These are phyloP conservation scores for Mycena indigotica DNA, from an alignment of 768 basidiomycete species.

Conservation along the genomic window DNA sequence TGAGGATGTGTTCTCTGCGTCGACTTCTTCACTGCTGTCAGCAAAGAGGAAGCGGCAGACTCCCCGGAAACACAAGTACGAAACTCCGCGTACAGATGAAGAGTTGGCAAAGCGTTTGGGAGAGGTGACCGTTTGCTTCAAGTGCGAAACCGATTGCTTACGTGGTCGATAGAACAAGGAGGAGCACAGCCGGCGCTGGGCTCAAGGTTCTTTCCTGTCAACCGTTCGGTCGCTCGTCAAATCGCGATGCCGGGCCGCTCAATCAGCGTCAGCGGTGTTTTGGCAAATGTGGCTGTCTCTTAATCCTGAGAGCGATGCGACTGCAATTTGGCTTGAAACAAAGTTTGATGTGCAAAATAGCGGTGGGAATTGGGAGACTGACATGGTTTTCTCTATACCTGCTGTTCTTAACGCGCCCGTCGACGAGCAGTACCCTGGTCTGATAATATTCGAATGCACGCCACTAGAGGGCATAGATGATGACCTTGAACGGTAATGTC, in stretches of 20 bases:
- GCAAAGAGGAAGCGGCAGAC: constrained; percentile 43
- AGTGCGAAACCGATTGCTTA: constrained; percentile 20
- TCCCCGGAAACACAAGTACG: constrained; percentile 47
- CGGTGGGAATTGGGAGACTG: constrained; percentile 58
- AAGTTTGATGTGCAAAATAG: constrained; percentile 67
- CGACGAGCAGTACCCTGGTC: constrained; percentile 52
- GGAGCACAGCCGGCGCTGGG: constrained; percentile 75
- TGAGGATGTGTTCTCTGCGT: constrained; percentile 1
- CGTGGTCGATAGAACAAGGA: constrained; percentile 58
- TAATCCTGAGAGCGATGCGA: constrained; percentile 71
- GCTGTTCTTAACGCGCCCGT: constrained; percentile 22
- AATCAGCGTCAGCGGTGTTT: constrained; percentile 34
- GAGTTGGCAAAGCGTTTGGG: constrained; percentile 65
- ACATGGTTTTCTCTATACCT: constrained; percentile 64
- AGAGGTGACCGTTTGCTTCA: constrained; percentile 50
- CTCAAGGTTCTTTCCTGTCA: constrained; percentile 67
- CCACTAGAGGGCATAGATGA: constrained; percentile 64
- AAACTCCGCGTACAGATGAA: constrained; percentile 60
- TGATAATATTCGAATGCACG: constrained; percentile 77
- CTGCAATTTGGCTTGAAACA: constrained; percentile 77
- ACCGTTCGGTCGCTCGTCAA: constrained; percentile 44
- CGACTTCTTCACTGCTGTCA: constrained; percentile 11
- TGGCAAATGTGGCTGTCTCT: constrained; percentile 78
- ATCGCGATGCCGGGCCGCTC: constrained; percentile 29
- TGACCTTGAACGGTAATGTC: constrained; percentile 61